Percentiles rank a stretch among this genome's conserved stretches.
These are phyloP conservation scores for Amoeboaphelidium protococcarum DNA, from an alignment of 371 early-diverging fungal species.

Conservation along the genomic window DNA sequence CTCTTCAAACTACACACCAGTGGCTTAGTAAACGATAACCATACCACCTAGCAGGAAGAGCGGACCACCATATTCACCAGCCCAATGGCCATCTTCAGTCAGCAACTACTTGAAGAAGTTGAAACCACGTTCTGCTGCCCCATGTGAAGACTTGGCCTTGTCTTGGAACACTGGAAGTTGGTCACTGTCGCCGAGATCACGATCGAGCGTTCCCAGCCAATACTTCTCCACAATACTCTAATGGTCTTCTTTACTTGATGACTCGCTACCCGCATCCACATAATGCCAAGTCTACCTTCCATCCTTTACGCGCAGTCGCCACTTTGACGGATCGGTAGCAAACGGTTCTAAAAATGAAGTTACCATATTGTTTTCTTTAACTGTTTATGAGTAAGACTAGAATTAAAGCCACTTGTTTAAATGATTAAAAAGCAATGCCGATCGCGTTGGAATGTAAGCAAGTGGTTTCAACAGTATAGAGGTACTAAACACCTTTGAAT, in stretches of 20 bases:
- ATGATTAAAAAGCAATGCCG: too few species aligned
- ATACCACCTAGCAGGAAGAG: conserved; percentile 82
- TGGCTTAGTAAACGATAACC: conserved; percentile 55
- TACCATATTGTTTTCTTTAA: too few species aligned
- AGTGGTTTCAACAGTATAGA: too few species aligned
- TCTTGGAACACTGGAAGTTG: too few species aligned
- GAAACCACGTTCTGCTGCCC: conserved; percentile 62
- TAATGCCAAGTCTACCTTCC: conserved; percentile 90
- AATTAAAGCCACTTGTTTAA: too few species aligned
- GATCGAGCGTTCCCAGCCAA: conserved; percentile 55
- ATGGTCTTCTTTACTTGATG: conserved; percentile 24
- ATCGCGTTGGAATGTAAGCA: too few species aligned
- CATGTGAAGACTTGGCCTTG: conserved; percentile 31
- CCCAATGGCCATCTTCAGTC: conserved; percentile 88
- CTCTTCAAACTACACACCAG: conserved; percentile 18
- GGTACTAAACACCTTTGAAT: too few species aligned
- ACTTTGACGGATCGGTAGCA: conserved; percentile 34
- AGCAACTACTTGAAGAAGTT: conserved; percentile 60
- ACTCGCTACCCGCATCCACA: conserved; percentile 30
- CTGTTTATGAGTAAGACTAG: too few species aligned
- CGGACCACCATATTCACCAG: conserved; percentile 89
- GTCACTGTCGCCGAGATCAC: conserved; percentile 4
- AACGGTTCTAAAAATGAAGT: too few species aligned
- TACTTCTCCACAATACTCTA: conserved; percentile 58
- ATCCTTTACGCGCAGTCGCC: conserved; percentile 43